A percentile compares a stretch with the other conserved stretches of the same genome.
phyloP scores from a whole-genome alignment of 257 asterid species.

The Schizonepeta tenuifolia region DNA sequence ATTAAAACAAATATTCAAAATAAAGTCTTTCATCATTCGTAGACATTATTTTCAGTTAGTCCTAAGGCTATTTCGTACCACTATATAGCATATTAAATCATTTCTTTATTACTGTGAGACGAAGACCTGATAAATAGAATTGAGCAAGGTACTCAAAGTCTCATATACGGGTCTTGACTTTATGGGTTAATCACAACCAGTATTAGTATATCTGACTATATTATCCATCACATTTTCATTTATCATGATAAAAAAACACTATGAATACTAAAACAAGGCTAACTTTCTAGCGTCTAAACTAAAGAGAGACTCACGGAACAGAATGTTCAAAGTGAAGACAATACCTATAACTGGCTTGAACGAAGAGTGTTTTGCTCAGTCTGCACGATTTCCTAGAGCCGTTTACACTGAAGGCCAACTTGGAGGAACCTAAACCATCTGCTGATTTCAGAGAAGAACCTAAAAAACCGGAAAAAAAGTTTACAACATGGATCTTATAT shows the following conservation, averaged over 20 bases:
- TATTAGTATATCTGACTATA: background rate
- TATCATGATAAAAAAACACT: background rate
- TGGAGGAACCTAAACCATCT: constrained; percentile 50
- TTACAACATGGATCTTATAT: constrained; percentile 9
- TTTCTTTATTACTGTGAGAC: background rate
- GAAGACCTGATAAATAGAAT: background rate
- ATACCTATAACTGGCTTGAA: constrained; percentile 71
- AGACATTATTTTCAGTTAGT: constrained; percentile 2
- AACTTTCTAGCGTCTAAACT: background rate
- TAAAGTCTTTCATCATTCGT: background rate
- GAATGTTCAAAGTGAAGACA: constrained; percentile 6
- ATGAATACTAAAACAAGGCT: background rate
- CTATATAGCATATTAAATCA: background rate
- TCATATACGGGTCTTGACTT: background rate
- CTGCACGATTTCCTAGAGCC: constrained; percentile 43
- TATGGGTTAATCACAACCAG: background rate
- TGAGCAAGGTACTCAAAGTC: background rate
- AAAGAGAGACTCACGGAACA: constrained; percentile 1
- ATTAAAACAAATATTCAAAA: background rate
- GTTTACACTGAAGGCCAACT: constrained; percentile 48
- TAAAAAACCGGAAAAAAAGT: constrained; percentile 23
- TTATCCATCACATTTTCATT: background rate
- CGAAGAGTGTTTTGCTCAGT: constrained; percentile 48
- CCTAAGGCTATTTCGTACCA: background rate
- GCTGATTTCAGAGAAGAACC: constrained; percentile 48